Base-by-base conservation (phyloP, 2,329 filamentous ascomycete species). In the Allantophomopsis lycopodina region DNA sequence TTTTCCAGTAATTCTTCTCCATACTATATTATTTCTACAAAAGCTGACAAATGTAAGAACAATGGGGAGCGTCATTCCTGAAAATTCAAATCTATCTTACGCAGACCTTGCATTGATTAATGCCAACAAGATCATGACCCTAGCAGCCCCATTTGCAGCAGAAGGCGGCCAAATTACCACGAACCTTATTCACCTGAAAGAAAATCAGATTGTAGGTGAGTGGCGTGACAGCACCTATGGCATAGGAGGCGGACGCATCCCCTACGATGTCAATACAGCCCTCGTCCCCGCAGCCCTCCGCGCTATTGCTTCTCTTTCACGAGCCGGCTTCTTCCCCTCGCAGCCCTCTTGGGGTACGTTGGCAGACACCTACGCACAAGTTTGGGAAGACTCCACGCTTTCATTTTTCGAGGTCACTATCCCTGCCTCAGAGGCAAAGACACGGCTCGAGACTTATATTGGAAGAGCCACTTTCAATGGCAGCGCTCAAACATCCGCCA, bases 241-340 rank as follows among this genome's bases (percentile, higher is more conserved):
- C 12, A 52, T 80, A 12, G 76, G 71, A 2, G 73, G 73, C 28
- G 76, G 73, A 2, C 64, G 69, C 0, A 72, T 78, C n/a, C 75
- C 76, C 0, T 80, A 75, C 49, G 68, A 79, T 44, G 75, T 80
- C 17, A 81, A 80, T 48, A 71, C 71, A 0, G 76, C 72, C 1
- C 60, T 81, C 0, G 71, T 70, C 0, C 76, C 77, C 0, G 75
- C 76, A 2, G 74, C 71, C 2, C 61, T 81, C 0, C 63, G 69
- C 10, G 66, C 73, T 2, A 76, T 81, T 31, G 65, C 68, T 2
- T 59, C 61, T 0, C 57, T 80, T 2, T 59, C 71, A 2, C 53
- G 54, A 1, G 56, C 61, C 0, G 68, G 66, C 1, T 63, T 76
- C 45, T 78, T 71, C 44, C 56, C 68, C 0, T 52, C 62, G 2